A percentile compares a stretch with the other conserved stretches of the same genome.
Conservation (phyloP, 352 stramenopile genomes). For the Pythium brachiatum region DNA sequence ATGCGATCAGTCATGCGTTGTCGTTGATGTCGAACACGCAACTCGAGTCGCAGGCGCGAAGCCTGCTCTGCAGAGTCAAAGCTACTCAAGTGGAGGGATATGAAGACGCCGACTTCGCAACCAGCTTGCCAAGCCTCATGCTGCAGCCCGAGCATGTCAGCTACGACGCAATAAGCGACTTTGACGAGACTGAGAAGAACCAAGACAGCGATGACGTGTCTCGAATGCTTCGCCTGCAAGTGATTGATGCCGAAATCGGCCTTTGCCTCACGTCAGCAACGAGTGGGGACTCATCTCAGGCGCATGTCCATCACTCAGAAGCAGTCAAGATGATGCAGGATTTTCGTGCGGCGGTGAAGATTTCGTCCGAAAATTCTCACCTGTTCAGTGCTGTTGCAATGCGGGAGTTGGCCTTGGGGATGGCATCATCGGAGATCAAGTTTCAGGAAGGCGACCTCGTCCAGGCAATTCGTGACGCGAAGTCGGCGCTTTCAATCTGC, state of each 20-base stretch:
- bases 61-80: background rate
- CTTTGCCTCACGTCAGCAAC: constrained; percentile 10
- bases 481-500: constrained; percentile 59
- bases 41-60: constrained; percentile 32
- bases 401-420: constrained; percentile 48
- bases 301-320: constrained; percentile 5
- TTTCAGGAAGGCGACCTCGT: constrained; percentile 45
- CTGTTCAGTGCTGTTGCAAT: constrained; percentile 29
- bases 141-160: constrained; percentile 18
- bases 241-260: constrained; percentile 25
- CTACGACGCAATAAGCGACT: background rate
- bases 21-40: constrained; percentile 50
- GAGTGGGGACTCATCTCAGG: constrained; percentile 2
- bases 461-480: constrained; percentile 51
- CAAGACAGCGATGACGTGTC: background rate
- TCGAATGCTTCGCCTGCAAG: constrained; percentile 1
- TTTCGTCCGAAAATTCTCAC: constrained; percentile 8
- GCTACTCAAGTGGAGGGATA: background rate
- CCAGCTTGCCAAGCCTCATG: constrained; percentile 27
- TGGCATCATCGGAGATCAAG: constrained; percentile 51
- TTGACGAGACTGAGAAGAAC: background rate
- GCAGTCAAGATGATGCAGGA: constrained; percentile 7
- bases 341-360: constrained; percentile 8
- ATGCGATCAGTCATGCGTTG: constrained; percentile 50
- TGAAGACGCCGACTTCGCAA: background rate